Evolutionary conservation across 495 filamentous ascomycete genomes (phyloP).

Genomic region (Jackrogersella multiformis): DNA sequence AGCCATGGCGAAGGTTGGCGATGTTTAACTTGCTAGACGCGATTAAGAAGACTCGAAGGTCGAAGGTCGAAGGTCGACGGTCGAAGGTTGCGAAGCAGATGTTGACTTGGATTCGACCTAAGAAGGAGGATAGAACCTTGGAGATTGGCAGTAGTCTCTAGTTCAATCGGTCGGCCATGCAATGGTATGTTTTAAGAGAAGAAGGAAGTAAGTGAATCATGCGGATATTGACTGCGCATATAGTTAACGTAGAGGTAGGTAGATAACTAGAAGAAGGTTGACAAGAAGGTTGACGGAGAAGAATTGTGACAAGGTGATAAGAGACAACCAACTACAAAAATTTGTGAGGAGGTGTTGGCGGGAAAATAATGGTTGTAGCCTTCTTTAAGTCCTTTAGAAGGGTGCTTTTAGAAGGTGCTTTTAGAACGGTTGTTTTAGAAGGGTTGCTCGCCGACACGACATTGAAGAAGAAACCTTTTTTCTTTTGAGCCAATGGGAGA

Average conservation of each 20-base stretch:
- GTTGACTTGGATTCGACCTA: conserved; percentile 33
- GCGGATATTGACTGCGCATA: not conserved
- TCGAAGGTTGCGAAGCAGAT: not conserved
- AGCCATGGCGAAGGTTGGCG: conserved; percentile 65
- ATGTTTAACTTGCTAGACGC: conserved; percentile 10
- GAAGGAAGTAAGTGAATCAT: not conserved
- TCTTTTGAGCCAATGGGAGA: conserved; percentile 36
- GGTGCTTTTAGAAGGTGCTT: not conserved
- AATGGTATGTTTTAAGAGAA: not conserved
- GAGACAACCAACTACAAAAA: not conserved
- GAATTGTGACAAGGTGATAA: conserved; percentile 3
- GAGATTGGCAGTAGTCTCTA: not conserved
- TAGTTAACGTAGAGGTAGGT: no score
- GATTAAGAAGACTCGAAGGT: conserved; percentile 19
- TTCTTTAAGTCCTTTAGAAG: conserved; percentile 19
- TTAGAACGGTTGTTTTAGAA: conserved; percentile 3
- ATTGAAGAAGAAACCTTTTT: conserved; percentile 27
- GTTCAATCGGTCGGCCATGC: conserved; percentile 14
- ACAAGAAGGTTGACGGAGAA: not conserved
- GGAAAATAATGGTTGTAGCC: conserved; percentile 38
- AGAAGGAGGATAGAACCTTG: not conserved
- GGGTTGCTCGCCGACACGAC: conserved; percentile 18
- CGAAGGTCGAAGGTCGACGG: no score
- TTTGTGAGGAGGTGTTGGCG: conserved; percentile 6
- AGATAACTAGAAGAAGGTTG: not conserved